A percentile compares a stretch with the other conserved stretches of the same genome.
These are phyloP conservation scores for Kondoa subrosea DNA, from an alignment of 768 basidiomycete genomes.

Conservation along the genomic window DNA sequence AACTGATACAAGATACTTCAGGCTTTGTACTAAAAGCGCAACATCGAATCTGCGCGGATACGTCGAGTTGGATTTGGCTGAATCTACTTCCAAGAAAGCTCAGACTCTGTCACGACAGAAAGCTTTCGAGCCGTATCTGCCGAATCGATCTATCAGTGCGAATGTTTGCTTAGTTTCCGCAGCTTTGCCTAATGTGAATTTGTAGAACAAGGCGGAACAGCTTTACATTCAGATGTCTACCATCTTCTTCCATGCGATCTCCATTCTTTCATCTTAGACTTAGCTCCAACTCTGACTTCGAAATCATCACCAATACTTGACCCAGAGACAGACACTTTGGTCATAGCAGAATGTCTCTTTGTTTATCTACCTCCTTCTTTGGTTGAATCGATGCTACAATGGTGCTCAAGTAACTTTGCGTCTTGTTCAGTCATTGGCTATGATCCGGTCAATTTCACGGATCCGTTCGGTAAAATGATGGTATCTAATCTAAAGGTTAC, in stretches of 20 bases:
- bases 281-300: constrained; percentile 29
- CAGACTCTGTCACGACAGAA: constrained; percentile 57
- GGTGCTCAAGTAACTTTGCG: constrained; percentile 49
- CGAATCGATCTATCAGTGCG: not conserved
- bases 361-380: constrained; percentile 59
- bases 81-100: constrained; percentile 65
- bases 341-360: constrained; percentile 84
- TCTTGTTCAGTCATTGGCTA: constrained; percentile 49
- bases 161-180: not conserved
- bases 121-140: constrained; percentile 34
- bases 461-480: constrained; percentile 88
- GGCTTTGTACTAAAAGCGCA: constrained; percentile 30
- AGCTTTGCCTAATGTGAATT: not conserved
- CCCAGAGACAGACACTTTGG: constrained; percentile 54
- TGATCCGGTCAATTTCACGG: constrained; percentile 80
- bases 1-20: constrained; percentile 90
- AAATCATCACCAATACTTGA: no score
- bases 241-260: constrained; percentile 65
- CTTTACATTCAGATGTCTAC: constrained; percentile 44
- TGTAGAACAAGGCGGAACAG: constrained; percentile 48
- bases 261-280: constrained; percentile 40
- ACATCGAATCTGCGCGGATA: constrained; percentile 41
- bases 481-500: constrained; percentile 60
- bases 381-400: constrained; percentile 47
- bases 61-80: constrained; percentile 79